phyloP scores from a whole-genome alignment of 345 rosid genomes.

The Hibiscus trionum region DNA sequence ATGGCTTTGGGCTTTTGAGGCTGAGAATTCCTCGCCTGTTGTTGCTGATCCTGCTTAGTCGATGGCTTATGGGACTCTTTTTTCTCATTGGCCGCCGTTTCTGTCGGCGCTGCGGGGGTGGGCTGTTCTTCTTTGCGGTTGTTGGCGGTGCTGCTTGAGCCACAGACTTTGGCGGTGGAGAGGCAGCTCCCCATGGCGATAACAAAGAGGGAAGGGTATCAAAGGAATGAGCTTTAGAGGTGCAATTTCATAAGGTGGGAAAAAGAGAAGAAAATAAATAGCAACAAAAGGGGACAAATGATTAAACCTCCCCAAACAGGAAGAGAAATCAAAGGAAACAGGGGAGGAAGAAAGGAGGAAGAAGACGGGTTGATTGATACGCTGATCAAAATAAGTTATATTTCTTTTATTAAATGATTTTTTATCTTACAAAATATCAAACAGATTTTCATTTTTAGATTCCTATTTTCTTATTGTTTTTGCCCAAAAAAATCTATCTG shows the following conservation, averaged over 20 bases:
- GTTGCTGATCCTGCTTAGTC: conserved; percentile 6
- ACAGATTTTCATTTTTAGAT: neutral
- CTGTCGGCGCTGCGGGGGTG: neutral
- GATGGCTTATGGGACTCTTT: neutral
- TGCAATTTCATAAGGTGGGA: neutral
- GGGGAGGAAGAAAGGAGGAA: conserved; percentile 8
- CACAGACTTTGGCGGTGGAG: conserved; percentile 61
- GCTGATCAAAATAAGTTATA: neutral
- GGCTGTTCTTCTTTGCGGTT: conserved; percentile 16
- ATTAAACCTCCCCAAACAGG: neutral
- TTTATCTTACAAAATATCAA: neutral
- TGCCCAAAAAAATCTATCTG: neutral
- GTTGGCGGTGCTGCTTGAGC: conserved; percentile 34
- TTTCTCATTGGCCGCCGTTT: neutral
- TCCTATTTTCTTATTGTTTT: neutral
- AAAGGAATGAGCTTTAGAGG: neutral
- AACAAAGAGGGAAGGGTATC: neutral
- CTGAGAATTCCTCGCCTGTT: conserved; percentile 6
- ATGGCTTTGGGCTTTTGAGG: conserved; percentile 4
- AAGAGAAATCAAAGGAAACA: neutral
- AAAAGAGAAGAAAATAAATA: neutral
- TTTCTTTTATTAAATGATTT: neutral
- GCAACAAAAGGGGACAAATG: neutral
- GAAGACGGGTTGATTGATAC: neutral
- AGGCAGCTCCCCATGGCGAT: conserved; percentile 62